Evolutionary conservation across 1,284 basidiomycete genomes (phyloP), one percentile per base, ranked within the genome.

Genomic region (Trametes polyzona): DNA sequence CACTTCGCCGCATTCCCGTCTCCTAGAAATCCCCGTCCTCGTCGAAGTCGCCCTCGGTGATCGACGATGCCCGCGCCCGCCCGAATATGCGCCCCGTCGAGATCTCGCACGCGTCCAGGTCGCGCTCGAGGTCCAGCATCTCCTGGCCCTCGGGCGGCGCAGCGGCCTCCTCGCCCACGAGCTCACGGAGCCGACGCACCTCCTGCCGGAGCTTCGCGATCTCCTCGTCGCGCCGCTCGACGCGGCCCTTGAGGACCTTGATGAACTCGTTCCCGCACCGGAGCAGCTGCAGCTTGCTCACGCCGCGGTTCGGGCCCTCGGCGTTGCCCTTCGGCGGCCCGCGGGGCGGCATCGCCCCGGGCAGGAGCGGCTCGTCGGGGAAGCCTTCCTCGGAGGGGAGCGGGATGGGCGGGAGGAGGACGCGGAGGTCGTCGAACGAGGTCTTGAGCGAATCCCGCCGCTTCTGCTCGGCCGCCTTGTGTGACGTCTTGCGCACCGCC

Each of bases 401-500:
- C 3, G 92, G 88, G 67, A 98, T 93, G 2, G 93, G 91, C 0
- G 96, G 96, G 0, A 99, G 81, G 12, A 98, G 79, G 8, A 81
- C 74, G 12, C 96, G 91, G 11, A 99, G 83, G 62, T 98, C 95
- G 72, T 99, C 96, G 70, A 96, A 99, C 16, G 94, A 95, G 10
- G 90, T 89, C 76, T 99, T 99, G 64, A 99, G 84, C 35, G 91
- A 94, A 74, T 99, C 96, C 4, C 96, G 87, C 19, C 96, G 88
- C 71, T 97, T 96, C 72, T 99, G 96, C 74, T 99, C 96, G 0
- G 96, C 96, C 1, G 91, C 93, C 74, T 98, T 98, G 76, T 99
- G 96, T 0, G 95, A 96, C 0, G 92, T 92, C 69, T 95, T 94
- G 55, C 91, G 84, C n/a, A 82, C 73, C 27, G 74, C 69, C 44